Evolutionary conservation across 306 rosid species (phyloP).

Genomic region (Trifolium fragiferum): DNA sequence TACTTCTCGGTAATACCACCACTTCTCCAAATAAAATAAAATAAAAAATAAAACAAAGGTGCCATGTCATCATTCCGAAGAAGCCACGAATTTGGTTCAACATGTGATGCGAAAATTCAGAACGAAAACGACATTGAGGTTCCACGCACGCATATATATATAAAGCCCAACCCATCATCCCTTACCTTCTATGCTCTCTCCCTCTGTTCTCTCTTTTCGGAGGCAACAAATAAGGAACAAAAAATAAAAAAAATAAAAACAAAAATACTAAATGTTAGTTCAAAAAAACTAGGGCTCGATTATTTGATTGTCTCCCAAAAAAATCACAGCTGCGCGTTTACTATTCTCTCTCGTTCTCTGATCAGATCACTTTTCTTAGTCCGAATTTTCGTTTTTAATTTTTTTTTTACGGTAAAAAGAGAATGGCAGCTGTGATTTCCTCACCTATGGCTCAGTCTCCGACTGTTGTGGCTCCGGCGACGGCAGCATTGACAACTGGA

Average conservation of each 20-base stretch:
- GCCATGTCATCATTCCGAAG: neutral
- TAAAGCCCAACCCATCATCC: neutral
- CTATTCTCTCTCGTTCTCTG: too few species aligned
- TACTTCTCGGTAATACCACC: too few species aligned
- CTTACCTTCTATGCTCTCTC: neutral
- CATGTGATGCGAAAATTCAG: neutral
- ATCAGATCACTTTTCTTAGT: too few species aligned
- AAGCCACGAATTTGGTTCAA: neutral
- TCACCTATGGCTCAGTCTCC: constrained; percentile 42
- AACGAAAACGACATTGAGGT: neutral
- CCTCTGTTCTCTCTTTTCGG: neutral
- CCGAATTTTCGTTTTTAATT: too few species aligned
- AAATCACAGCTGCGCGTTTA: too few species aligned
- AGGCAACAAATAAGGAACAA: neutral
- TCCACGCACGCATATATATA: neutral
- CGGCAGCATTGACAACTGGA: constrained; percentile 14
- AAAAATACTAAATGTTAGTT: too few species aligned
- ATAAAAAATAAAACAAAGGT: neutral
- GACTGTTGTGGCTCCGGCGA: constrained; percentile 13
- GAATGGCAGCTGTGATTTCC: constrained; percentile 57
- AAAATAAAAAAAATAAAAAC: neutral
- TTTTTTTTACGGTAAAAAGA: constrained; percentile 8
- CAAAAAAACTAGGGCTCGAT: too few species aligned
- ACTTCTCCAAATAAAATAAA: too few species aligned
- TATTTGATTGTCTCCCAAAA: too few species aligned